Conservation (phyloP, 441 rosid genomes). For the Aleurites moluccanus region DNA sequence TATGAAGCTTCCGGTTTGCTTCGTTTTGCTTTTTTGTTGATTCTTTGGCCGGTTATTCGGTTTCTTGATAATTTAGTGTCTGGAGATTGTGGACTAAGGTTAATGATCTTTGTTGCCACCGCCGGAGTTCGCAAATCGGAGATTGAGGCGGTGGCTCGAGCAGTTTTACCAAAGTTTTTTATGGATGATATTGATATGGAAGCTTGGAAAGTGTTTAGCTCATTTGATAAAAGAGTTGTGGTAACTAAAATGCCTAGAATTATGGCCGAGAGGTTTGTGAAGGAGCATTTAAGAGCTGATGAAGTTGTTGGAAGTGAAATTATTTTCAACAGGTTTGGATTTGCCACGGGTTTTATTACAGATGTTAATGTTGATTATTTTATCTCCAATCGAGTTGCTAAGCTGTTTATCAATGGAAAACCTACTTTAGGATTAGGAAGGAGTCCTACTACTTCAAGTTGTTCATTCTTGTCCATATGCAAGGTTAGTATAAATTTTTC, state of each 20-base stretch:
- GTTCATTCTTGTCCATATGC: constrained; percentile 54
- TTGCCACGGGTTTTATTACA: constrained; percentile 55
- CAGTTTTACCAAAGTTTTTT: constrained; percentile 78
- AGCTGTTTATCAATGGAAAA: constrained; percentile 43
- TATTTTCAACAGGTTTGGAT: constrained; percentile 60
- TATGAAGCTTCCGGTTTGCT: constrained; percentile 77
- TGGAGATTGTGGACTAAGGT: constrained; percentile 46
- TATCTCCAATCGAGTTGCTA: constrained; percentile 35
- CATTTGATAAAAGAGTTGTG: constrained; percentile 53
- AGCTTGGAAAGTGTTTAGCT: constrained; percentile 68
- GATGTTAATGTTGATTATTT: constrained; percentile 31
- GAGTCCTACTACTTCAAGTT: constrained; percentile 4
- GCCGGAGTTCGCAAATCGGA: constrained; percentile 54
- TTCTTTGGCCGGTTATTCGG: constrained; percentile 62
- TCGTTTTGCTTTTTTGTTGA: constrained; percentile 55
- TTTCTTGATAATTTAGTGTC: constrained; percentile 44
- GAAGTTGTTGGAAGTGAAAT: constrained; percentile 75
- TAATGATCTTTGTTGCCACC: constrained; percentile 67
- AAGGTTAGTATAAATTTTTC: constrained; percentile 39
- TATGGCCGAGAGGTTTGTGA: constrained; percentile 74
- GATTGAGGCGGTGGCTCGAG: constrained; percentile 82
- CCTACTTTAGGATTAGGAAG: constrained; percentile 59
- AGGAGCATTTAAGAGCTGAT: constrained; percentile 72
- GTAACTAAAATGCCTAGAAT: constrained; percentile 69
- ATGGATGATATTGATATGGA: constrained; percentile 68